Percentiles rank a stretch among this genome's conserved stretches.
Conservation (phyloP, 495 filamentous ascomycete species). For the Staphylotrichum longicolle region DNA sequence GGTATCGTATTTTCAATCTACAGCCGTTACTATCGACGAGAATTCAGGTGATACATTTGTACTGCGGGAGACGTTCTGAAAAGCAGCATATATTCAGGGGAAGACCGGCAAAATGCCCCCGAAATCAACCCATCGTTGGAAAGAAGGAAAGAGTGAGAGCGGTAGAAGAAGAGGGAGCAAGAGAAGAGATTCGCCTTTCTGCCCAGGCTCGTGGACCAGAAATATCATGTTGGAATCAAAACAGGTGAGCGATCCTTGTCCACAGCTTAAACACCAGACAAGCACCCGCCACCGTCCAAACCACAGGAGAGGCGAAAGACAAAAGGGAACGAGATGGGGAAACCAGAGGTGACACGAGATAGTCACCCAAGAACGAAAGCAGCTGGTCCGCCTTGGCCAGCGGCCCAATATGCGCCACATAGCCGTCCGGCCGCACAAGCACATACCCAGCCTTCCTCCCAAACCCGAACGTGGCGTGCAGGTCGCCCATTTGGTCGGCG, state of each 20-base stretch:
- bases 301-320: not conserved
- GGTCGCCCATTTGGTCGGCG: slow-evolving; percentile 30
- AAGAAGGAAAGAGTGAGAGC: not conserved
- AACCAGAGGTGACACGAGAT: not conserved
- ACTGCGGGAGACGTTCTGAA: too few relatives aligned
- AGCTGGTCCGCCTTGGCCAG: slow-evolving; percentile 33
- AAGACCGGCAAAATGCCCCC: too few relatives aligned
- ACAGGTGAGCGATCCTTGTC: not conserved
- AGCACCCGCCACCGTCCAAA: not conserved
- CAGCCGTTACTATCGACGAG: too few relatives aligned
- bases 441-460: slow-evolving; percentile 33
- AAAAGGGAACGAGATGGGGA: not conserved
- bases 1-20: too few relatives aligned
- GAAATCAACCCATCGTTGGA: too few relatives aligned
- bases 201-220: too few relatives aligned
- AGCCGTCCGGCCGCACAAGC: slow-evolving; percentile 43
- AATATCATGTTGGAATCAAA: not conserved
- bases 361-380: slow-evolving; percentile 25
- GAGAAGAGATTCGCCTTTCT: not conserved
- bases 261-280: not conserved
- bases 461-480: slow-evolving; percentile 40
- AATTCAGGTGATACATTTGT: too few relatives aligned
- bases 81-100: too few relatives aligned
- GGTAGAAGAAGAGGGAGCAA: not conserved
- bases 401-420: slow-evolving; percentile 41